A percentile compares a stretch with the other conserved stretches of the same genome.
These are phyloP conservation scores for Cyclaneusma minus DNA, from an alignment of 2,329 filamentous ascomycete species.

Conservation along the genomic window DNA sequence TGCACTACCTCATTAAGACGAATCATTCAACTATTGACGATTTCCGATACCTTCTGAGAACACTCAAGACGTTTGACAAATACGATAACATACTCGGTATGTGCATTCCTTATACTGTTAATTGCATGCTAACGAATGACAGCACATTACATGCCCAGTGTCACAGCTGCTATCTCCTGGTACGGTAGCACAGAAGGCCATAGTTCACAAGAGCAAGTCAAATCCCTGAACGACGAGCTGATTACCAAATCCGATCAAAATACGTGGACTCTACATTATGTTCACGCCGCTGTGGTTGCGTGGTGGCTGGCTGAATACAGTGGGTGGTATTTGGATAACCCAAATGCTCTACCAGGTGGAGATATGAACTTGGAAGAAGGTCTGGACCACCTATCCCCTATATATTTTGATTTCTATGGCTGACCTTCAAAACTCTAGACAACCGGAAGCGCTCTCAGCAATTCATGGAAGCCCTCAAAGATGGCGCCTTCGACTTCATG, in stretches of 20 bases:
- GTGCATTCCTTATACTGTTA: conserved; percentile 6
- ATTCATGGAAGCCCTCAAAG: conserved; percentile 65
- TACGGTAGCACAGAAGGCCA: conserved; percentile 67
- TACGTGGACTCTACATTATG: conserved; percentile 55
- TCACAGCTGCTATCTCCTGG: conserved; percentile 61
- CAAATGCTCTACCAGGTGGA: conserved; percentile 39
- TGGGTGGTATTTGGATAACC: conserved; percentile 67
- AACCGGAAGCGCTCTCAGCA: conserved; percentile 54
- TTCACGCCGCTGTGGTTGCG: conserved; percentile 63
- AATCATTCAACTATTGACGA: conserved; percentile 56
- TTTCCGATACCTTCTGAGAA: conserved; percentile 54
- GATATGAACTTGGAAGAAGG: conserved; percentile 47
- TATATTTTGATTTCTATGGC: background rate
- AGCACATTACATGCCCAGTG: conserved; percentile 70
- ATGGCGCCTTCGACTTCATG: conserved; percentile 86
- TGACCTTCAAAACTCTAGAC: conserved; percentile 27
- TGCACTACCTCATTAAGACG: conserved; percentile 64
- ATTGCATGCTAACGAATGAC: conserved; percentile 8
- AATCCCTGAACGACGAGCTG: conserved; percentile 53
- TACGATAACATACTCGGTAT: conserved; percentile 51
- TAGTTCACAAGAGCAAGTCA: conserved; percentile 50
- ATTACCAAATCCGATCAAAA: conserved; percentile 50
- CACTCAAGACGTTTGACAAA: conserved; percentile 55
- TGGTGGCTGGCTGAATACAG: conserved; percentile 94
- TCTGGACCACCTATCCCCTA: conserved; percentile 13